Evolutionary conservation across 768 basidiomycete species (phyloP), one percentile per base, ranked within the genome.

Genomic region (Saitozyma podzolica): DNA sequence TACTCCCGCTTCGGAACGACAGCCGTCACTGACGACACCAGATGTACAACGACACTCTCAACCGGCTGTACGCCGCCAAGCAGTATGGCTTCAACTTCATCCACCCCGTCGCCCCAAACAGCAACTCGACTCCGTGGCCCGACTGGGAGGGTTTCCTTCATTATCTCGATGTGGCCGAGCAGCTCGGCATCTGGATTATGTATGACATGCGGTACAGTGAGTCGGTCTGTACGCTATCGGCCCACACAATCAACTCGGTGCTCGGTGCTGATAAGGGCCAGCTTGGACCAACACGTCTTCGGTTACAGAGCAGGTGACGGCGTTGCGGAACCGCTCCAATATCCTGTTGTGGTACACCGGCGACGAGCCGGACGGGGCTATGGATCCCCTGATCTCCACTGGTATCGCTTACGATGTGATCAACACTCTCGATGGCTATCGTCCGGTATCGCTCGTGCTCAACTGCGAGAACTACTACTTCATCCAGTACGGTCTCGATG

Each of bases 151-250:
- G 78, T 84, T 0, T 90, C 87, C 13, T 13, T 13, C 13, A 47
- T 13, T 47, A 47, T 17, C 45, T 47, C 62, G 82, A 83, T 63
- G 86, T 88, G 67, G 64, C 86, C 41, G 85, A 90, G 75, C 83
- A 87, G 63, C 85, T 86, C 0, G 85, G 84, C 0, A 64, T 86
- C 3, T 91, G 88, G 70, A 82, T 91, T 58, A 90, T 91, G 86
- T 92, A 91, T 66, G 89, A 91, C 74, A 90, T 91, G 89, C 84
- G 89, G 54, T 81, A 56, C 84, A n/a, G 60, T 68, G 56, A 51
- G 59, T 61, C 42, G 5, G 41, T 11, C 14, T 14, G 13, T 40
- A 13, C 45, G 8, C 40, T 66, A 57, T 9, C 9, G n/a, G n/a
- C 11, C 3, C 50, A 49, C 17, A 41, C 54, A 42, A 6, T 61